These are phyloP conservation scores for Cladosporium phlei DNA, from an alignment of 2,329 filamentous ascomycete genomes.

Conservation along the genomic window DNA sequence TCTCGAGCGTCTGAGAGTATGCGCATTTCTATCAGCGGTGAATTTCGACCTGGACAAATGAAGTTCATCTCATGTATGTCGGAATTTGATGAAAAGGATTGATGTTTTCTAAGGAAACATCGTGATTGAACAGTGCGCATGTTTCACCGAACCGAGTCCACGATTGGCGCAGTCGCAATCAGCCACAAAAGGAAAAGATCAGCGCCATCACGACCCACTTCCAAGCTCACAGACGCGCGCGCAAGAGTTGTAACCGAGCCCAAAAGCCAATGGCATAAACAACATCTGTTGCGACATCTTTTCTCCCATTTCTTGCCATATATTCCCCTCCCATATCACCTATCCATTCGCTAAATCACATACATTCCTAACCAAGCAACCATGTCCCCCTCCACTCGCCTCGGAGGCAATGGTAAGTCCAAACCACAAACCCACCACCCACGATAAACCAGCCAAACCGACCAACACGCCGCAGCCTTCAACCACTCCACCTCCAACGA, in stretches of 20 bases:
- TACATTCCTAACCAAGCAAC: slow-evolving; percentile 3
- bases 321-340: too few relatives aligned
- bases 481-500: slow-evolving; percentile 64
- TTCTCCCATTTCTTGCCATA: too few relatives aligned
- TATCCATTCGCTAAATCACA: background rate
- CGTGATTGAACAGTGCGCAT: too few relatives aligned
- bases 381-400: slow-evolving; percentile 9
- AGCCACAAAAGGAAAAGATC: background rate
- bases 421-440: background rate
- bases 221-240: slow-evolving; percentile 9
- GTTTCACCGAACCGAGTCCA: too few relatives aligned
- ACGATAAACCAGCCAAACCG: background rate
- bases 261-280: slow-evolving; percentile 6
- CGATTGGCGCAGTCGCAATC: too few relatives aligned
- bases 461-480: slow-evolving; percentile 55
- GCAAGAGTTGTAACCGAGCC: too few relatives aligned
- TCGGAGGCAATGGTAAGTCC: slow-evolving; percentile 12
- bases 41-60: too few relatives aligned
- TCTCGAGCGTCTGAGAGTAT: too few relatives aligned
- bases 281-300: background rate
- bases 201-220: slow-evolving; percentile 7
- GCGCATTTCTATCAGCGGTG: too few relatives aligned
- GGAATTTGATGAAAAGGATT: too few relatives aligned
- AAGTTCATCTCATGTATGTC: too few relatives aligned
- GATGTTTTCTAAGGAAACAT: too few relatives aligned